These are phyloP conservation scores for Trifolium repens DNA, from an alignment of 306 rosid genomes.

Conservation along the genomic window DNA sequence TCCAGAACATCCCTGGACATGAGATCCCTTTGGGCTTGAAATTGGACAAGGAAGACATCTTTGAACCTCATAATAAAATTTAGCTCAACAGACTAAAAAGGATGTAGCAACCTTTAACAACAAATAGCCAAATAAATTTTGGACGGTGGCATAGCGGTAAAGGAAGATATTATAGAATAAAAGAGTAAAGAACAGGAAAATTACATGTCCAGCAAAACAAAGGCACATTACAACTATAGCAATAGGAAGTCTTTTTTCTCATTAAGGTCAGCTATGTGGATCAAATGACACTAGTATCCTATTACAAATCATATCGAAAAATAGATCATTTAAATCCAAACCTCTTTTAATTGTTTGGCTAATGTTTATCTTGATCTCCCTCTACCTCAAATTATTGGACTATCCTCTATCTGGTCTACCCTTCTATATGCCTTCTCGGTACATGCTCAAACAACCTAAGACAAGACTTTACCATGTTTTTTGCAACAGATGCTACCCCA, in stretches of 20 bases:
- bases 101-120: conserved; percentile 14
- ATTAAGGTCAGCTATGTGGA: not conserved
- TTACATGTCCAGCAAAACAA: not conserved
- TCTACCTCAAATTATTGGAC: not conserved
- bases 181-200: not conserved
- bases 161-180: not conserved
- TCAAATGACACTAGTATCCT: not conserved
- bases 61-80: not conserved
- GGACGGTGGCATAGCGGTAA: not conserved
- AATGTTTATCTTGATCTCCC: not conserved
- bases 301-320: not conserved
- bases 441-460: not conserved
- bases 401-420: not conserved
- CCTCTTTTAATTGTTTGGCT: conserved; percentile 6
- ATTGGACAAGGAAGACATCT: not conserved
- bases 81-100: conserved; percentile 12
- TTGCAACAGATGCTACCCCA: not conserved
- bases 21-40: not conserved
- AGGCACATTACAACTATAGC: not conserved
- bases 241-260: not conserved
- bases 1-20: not conserved
- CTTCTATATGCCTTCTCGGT: too few species aligned
- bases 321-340: not conserved
- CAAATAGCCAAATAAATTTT: not conserved
- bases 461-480: not conserved